Evolutionary conservation across 306 rosid genomes (phyloP).

Genomic region (Lablab purpureus): DNA sequence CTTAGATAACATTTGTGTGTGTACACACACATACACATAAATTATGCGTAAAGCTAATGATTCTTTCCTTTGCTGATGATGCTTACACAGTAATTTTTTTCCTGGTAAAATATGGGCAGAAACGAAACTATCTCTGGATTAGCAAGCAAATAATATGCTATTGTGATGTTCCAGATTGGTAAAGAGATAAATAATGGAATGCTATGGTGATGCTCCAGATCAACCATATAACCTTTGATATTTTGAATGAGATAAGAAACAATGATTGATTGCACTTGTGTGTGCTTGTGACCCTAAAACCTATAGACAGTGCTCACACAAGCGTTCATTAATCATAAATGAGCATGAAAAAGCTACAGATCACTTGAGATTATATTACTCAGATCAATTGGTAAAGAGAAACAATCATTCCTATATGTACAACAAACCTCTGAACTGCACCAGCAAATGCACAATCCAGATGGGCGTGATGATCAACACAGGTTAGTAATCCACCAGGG

Average conservation of each 20-base stretch:
- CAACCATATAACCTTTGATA: slow-evolving; percentile 29
- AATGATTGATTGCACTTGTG: slow-evolving; percentile 35
- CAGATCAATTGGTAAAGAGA: neutral
- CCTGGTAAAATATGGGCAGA: neutral
- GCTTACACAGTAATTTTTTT: neutral
- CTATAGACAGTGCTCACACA: slow-evolving; percentile 38
- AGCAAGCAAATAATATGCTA: slow-evolving; percentile 39
- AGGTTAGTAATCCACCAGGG: neutral
- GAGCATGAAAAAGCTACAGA: neutral
- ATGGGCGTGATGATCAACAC: neutral
- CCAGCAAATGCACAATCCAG: neutral
- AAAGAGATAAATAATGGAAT: no score
- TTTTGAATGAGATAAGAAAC: slow-evolving; percentile 42
- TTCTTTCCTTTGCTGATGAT: neutral
- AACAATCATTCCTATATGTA: neutral
- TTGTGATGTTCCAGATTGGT: slow-evolving; percentile 28
- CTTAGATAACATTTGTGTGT: no score
- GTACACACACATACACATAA: no score
- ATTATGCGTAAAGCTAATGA: neutral
- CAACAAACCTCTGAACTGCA: neutral
- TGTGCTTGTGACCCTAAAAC: slow-evolving; percentile 48
- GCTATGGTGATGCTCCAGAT: slow-evolving; percentile 33
- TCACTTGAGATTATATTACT: neutral
- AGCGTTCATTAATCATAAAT: neutral
- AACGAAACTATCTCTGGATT: slow-evolving; percentile 20